A percentile compares a stretch with the other conserved stretches of the same genome.
phyloP scores from a whole-genome alignment of 2,329 filamentous ascomycete species.

The Neurospora sp. region DNA sequence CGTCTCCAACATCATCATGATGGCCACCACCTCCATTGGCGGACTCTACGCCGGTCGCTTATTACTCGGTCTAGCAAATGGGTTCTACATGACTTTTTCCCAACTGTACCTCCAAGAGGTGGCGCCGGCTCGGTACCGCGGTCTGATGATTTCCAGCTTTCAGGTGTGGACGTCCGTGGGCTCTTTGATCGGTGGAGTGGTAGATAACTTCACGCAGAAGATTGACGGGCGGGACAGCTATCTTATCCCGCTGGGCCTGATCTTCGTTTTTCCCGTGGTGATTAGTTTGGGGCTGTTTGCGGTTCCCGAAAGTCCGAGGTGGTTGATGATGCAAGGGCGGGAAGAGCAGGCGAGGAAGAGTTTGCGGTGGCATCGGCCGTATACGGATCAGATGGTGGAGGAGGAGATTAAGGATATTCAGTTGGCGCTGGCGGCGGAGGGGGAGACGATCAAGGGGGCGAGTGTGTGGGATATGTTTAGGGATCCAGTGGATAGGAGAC shows the following conservation, averaged over 20 bases:
- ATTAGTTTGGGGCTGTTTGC: constrained; percentile 27
- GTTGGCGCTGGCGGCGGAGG: constrained; percentile 26
- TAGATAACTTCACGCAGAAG: constrained; percentile 38
- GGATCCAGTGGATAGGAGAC: constrained; percentile 40
- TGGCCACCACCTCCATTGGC: constrained; percentile 41
- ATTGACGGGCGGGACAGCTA: constrained; percentile 27
- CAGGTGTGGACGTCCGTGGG: constrained; percentile 23
- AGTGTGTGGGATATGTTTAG: constrained; percentile 36
- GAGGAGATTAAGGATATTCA: constrained; percentile 29
- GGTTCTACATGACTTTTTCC: constrained; percentile 45
- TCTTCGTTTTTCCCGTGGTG: constrained; percentile 28
- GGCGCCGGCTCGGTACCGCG: constrained; percentile 21
- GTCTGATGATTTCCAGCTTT: constrained; percentile 28
- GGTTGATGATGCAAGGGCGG: constrained; percentile 28
- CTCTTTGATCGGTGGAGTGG: constrained; percentile 34
- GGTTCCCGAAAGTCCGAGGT: constrained; percentile 31
- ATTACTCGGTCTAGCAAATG: constrained; percentile 45
- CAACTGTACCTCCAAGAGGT: constrained; percentile 27
- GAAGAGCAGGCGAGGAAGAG: constrained; percentile 24
- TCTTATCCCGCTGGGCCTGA: constrained; percentile 30
- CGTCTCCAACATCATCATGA: constrained; percentile 46
- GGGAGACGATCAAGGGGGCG: constrained; percentile 21
- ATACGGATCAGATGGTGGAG: constrained; percentile 20
- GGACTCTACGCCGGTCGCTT: constrained; percentile 45
- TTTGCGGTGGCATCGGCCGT: constrained; percentile 26